Evolutionary conservation across 768 basidiomycete genomes (phyloP).

Genomic region (Suillus plorans): DNA sequence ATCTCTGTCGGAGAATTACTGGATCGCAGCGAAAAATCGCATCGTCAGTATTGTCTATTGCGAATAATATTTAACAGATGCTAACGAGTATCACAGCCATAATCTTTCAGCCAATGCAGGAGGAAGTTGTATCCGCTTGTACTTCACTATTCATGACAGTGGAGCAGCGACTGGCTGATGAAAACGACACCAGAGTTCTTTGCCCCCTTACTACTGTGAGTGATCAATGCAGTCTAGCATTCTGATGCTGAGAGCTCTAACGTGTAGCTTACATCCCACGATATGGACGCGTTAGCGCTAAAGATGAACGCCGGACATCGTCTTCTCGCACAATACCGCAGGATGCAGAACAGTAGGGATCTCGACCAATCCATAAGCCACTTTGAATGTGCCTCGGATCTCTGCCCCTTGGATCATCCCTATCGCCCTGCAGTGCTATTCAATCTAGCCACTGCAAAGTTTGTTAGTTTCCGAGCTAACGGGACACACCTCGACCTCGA

Average conservation of each 20-base stretch:
- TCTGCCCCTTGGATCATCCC: background rate
- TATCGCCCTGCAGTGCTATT: background rate
- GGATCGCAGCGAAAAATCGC: background rate
- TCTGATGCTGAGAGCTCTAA: no score
- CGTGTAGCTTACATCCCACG: no score
- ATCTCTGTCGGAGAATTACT: background rate
- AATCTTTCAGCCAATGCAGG: no score
- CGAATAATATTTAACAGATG: background rate
- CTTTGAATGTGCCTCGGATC: background rate
- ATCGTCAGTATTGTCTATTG: background rate
- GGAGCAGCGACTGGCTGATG: no score
- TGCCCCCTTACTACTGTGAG: no score
- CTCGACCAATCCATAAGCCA: background rate
- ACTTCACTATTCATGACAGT: no score
- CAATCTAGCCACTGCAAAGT: background rate
- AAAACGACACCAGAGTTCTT: no score
- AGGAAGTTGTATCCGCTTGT: no score
- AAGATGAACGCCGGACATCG: background rate
- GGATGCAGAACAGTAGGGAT: background rate
- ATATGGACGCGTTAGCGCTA: no score
- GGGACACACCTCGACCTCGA: background rate
- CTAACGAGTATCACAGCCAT: background rate
- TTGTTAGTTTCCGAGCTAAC: background rate
- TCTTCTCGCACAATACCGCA: background rate
- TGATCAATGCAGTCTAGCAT: no score